Conservation (phyloP, 2,329 filamentous ascomycete genomes). For the Meredithiella fracta region DNA sequence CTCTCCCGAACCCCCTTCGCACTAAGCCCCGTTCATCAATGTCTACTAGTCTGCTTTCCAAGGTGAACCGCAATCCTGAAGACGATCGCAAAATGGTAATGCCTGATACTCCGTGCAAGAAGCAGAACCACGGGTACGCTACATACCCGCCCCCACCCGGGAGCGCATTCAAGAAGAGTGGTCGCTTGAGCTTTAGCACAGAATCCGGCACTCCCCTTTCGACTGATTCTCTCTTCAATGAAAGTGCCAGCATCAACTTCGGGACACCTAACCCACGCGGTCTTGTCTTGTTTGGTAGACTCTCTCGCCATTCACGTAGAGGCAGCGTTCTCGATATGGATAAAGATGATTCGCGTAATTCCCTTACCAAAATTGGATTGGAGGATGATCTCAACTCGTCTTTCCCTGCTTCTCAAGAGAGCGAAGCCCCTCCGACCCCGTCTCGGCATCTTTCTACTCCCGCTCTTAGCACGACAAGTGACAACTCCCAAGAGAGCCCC, state of each 20-base stretch:
- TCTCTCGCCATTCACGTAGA: constrained; percentile 30
- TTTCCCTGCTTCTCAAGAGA: constrained; percentile 17
- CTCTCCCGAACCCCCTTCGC: constrained; percentile 11
- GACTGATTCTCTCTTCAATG: constrained; percentile 31
- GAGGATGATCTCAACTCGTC: constrained; percentile 1
- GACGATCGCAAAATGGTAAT: constrained; percentile 51
- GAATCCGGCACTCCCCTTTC: constrained; percentile 71
- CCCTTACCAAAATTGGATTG: constrained; percentile 11
- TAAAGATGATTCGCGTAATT: constrained; percentile 48
- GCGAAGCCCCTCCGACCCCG: constrained; percentile 78
- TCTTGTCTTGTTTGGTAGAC: constrained; percentile 50
- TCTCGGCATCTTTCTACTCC: constrained; percentile 50
- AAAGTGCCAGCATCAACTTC: constrained; percentile 25
- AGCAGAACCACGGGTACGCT: constrained; percentile 50
- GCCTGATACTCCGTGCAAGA: constrained; percentile 94
- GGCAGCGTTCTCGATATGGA: constrained; percentile 70
- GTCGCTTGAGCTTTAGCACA: constrained; percentile 54
- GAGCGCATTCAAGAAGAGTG: constrained; percentile 45
- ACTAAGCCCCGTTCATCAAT: constrained; percentile 40
- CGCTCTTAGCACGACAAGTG: constrained; percentile 25
- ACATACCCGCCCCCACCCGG: constrained; percentile 45
- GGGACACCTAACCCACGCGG: constrained; percentile 39
- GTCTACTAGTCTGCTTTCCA: constrained; percentile 88
- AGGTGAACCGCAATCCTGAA: constrained; percentile 74
- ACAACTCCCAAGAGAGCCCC: constrained; percentile 29